These are phyloP conservation scores for Arthonia radiata DNA, from an alignment of 495 filamentous ascomycete genomes.

Conservation along the genomic window DNA sequence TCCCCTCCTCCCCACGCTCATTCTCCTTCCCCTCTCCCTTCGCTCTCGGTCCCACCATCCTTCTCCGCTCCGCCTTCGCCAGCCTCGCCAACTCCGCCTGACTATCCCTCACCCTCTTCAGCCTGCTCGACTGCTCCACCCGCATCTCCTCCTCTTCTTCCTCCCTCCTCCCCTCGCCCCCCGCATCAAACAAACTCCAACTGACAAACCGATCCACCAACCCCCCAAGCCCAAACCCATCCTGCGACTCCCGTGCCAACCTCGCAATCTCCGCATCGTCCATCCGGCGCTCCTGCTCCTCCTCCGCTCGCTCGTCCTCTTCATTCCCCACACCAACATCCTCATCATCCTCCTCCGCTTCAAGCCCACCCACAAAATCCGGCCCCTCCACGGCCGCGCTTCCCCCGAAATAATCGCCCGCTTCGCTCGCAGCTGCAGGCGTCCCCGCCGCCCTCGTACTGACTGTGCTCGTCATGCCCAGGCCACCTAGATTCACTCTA, in stretches of 20 bases:
- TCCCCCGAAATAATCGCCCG: too few species aligned
- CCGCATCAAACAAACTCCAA: constrained; percentile 47
- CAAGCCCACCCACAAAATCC: constrained; percentile 32
- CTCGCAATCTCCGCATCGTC: constrained; percentile 29
- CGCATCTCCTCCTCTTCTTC: constrained; percentile 17
- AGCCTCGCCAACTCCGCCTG: constrained; percentile 2
- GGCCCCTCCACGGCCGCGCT: constrained; percentile 22
- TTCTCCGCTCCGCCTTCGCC: not conserved
- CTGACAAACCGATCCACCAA: constrained; percentile 54
- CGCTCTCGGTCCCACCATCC: not conserved
- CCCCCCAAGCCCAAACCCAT: constrained; percentile 41
- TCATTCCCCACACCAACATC: constrained; percentile 10
- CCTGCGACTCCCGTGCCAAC: constrained; percentile 28
- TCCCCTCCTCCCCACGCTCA: constrained; percentile 18
- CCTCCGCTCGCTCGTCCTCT: too few species aligned
- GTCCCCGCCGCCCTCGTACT: too few species aligned
- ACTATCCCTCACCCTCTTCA: constrained; percentile 5
- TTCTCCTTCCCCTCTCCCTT: not conserved
- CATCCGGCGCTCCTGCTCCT: too few species aligned
- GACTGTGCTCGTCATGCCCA: too few species aligned
- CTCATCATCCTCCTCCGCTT: constrained; percentile 9
- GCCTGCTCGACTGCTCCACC: constrained; percentile 10
- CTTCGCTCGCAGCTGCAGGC: too few species aligned
- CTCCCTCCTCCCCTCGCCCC: constrained; percentile 12
- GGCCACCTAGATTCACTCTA: too few species aligned